A percentile compares a stretch with the other conserved stretches of the same genome.
These are phyloP conservation scores for Gigaspora rosea DNA, from an alignment of 192 early-diverging fungal species.

Conservation along the genomic window DNA sequence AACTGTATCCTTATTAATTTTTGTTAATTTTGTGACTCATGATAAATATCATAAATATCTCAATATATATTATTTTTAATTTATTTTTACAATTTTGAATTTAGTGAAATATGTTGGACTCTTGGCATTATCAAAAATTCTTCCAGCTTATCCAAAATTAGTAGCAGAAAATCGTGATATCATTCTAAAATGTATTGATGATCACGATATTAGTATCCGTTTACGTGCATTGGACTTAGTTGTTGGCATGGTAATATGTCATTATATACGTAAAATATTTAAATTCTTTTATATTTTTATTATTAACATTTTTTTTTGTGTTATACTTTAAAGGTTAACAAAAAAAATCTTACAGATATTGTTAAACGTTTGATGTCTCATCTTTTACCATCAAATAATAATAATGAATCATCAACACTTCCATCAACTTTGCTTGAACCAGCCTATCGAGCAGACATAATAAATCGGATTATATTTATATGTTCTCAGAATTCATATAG, in stretches of 20 bases:
- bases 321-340: constrained; percentile 58
- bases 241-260: constrained; percentile 68
- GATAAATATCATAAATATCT: background rate
- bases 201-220: constrained; percentile 90
- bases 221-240: constrained; percentile 86
- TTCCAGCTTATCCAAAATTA: constrained; percentile 80
- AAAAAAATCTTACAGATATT: constrained; percentile 76
- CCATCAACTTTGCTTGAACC: constrained; percentile 55
- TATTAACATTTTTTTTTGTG: background rate
- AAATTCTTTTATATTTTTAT: background rate
- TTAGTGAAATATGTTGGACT: constrained; percentile 92
- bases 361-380: constrained; percentile 85
- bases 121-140: constrained; percentile 79
- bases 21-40: background rate
- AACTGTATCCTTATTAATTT: constrained; percentile 64
- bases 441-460: constrained; percentile 79
- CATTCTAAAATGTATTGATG: constrained; percentile 87
- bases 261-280: background rate
- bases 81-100: background rate
- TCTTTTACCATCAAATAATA: constrained; percentile 58
- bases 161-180: constrained; percentile 82
- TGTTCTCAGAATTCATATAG: constrained; percentile 84
- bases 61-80: background rate
- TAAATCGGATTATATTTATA: constrained; percentile 77
- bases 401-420: constrained; percentile 35